Evolutionary conservation across 331 rosid genomes (phyloP).

Genomic region (Acacia pycnantha): DNA sequence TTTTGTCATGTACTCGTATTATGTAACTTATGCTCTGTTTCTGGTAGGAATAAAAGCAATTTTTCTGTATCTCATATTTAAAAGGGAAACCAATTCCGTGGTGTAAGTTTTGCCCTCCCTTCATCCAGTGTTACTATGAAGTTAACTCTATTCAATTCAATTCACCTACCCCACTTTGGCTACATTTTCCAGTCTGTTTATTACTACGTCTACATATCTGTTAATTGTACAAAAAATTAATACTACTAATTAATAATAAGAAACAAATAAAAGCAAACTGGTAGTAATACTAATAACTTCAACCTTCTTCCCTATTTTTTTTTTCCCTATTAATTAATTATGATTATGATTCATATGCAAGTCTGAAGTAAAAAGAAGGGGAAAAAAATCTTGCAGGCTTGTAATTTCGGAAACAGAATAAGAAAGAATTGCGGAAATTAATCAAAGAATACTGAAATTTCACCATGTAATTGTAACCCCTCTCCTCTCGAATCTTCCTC

Average conservation of each 20-base stretch:
- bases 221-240: no score
- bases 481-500: slow-evolving; percentile 61
- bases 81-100: not conserved
- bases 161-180: no score
- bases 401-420: not conserved
- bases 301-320: not conserved
- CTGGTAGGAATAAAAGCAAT: not conserved
- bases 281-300: not conserved
- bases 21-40: not conserved
- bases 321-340: not conserved
- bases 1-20: not conserved
- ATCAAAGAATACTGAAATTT: not conserved
- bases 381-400: not conserved
- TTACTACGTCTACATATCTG: no score
- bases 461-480: slow-evolving; percentile 89
- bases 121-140: not conserved
- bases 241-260: no score
- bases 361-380: not conserved
- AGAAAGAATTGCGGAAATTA: not conserved
- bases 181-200: not conserved
- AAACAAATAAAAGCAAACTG: not conserved
- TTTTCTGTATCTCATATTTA: not conserved
- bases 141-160: no score
- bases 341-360: not conserved
- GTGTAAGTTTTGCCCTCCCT: not conserved